A percentile compares a stretch with the other conserved stretches of the same genome.
phyloP scores from a whole-genome alignment of 768 basidiomycete species.

The Rhodosporidiobolus odoratus region DNA sequence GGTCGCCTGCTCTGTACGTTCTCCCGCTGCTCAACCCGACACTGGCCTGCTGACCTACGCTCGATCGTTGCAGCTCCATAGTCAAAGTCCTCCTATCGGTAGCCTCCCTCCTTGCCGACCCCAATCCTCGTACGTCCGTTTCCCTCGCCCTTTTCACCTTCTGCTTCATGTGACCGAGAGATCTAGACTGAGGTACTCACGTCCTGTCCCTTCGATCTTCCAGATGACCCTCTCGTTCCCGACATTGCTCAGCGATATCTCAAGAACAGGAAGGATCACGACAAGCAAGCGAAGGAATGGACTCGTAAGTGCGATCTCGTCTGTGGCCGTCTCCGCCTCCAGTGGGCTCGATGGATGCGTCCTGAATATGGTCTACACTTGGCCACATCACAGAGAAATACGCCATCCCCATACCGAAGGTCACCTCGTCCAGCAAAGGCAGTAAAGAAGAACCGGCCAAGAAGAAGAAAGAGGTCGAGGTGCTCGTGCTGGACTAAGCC shows the following conservation, averaged over 20 bases:
- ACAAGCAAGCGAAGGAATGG: constrained; percentile 33
- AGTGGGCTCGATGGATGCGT: not conserved
- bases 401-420: constrained; percentile 1
- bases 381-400: constrained; percentile 5
- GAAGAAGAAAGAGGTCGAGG: constrained; percentile 32
- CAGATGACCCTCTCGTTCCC: constrained; percentile 36
- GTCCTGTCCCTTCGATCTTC: too few species aligned
- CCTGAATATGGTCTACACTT: not conserved
- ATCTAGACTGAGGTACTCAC: too few species aligned
- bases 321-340: not conserved
- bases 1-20: constrained; percentile 27
- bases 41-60: too few species aligned
- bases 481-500: constrained; percentile 26
- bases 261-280: constrained; percentile 33
- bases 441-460: not conserved
- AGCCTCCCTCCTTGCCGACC: constrained; percentile 35
- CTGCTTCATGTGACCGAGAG: too few species aligned
- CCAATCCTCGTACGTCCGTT: constrained; percentile 28
- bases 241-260: constrained; percentile 35
- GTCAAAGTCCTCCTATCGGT: constrained; percentile 37
- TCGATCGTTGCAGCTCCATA: constrained; percentile 15
- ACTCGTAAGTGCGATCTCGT: constrained; percentile 10
- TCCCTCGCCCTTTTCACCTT: not conserved
- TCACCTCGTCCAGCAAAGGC: not conserved
- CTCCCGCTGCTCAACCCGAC: not conserved